A percentile compares a stretch with the other conserved stretches of the same genome.
phyloP scores from a whole-genome alignment of 441 rosid genomes.

The Capsella rubella region DNA sequence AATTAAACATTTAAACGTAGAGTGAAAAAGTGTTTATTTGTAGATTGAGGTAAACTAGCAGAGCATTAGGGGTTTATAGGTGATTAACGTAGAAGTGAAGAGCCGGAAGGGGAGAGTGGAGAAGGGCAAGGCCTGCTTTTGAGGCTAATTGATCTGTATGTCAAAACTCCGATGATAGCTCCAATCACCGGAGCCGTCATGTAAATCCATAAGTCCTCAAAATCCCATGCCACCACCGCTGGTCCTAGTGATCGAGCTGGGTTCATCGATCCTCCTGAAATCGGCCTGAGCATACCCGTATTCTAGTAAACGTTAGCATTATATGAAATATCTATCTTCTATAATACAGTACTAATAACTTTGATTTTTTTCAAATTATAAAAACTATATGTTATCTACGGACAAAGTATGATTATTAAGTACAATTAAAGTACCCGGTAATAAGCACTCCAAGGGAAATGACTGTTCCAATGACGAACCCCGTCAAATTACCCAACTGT shows the following conservation, averaged over 20 bases:
- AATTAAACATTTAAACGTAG: not conserved
- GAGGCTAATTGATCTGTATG: slow-evolving; percentile 53
- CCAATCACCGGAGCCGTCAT: slow-evolving; percentile 70
- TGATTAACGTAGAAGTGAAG: slow-evolving; percentile 38
- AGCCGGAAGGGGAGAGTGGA: slow-evolving; percentile 46
- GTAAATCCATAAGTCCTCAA: slow-evolving; percentile 76
- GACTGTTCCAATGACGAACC: slow-evolving; percentile 68
- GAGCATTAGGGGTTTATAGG: slow-evolving; percentile 5
- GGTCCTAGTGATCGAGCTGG: slow-evolving; percentile 94
- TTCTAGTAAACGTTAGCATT: slow-evolving; percentile 11
- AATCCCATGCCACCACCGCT: slow-evolving; percentile 73
- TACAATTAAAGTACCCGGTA: slow-evolving; percentile 57
- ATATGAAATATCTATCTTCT: not conserved
- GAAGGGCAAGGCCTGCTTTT: slow-evolving; percentile 44
- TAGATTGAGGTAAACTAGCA: not conserved
- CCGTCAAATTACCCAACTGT: slow-evolving; percentile 67
- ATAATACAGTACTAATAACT: not conserved
- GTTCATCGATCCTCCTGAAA: slow-evolving; percentile 90
- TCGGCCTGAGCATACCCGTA: slow-evolving; percentile 55
- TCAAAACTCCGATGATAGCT: slow-evolving; percentile 62
- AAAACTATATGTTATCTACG: not conserved
- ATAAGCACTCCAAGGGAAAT: slow-evolving; percentile 82
- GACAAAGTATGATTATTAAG: not conserved
- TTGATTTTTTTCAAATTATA: not conserved
- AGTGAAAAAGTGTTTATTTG: slow-evolving; percentile 6